phyloP scores from a whole-genome alignment of 345 rosid species.

The Erodium maritimum region DNA sequence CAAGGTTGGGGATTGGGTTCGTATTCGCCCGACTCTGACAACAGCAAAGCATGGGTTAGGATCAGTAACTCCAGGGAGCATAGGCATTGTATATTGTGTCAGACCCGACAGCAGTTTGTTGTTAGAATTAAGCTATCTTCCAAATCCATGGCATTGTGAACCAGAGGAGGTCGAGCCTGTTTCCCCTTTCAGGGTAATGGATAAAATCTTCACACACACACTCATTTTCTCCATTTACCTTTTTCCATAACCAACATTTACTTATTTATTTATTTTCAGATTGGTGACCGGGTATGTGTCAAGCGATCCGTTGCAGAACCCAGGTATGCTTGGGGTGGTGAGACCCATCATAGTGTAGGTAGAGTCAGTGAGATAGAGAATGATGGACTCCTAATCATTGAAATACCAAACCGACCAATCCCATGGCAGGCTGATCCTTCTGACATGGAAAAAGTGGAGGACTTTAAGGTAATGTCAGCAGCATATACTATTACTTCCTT shows the following conservation, averaged over 20 bases:
- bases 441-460: slow-evolving; percentile 96
- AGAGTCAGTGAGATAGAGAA: slow-evolving; percentile 79
- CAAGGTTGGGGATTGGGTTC: slow-evolving; percentile 99
- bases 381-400: slow-evolving; percentile 88
- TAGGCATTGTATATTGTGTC: slow-evolving; percentile 85
- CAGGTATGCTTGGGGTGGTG: slow-evolving; percentile 98
- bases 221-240: slow-evolving; percentile 10
- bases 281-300: slow-evolving; percentile 85
- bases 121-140: slow-evolving; percentile 81
- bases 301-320: slow-evolving; percentile 99
- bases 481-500: not conserved
- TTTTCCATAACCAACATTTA: slow-evolving; percentile 6
- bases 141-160: slow-evolving; percentile 90
- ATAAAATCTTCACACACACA: not conserved
- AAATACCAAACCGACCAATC: slow-evolving; percentile 80
- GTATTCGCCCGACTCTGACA: slow-evolving; percentile 85
- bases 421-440: slow-evolving; percentile 99
- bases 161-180: slow-evolving; percentile 96
- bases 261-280: slow-evolving; percentile 30
- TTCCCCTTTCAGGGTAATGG: slow-evolving; percentile 68
- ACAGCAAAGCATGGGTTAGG: slow-evolving; percentile 93
- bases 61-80: slow-evolving; percentile 88
- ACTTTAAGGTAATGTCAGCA: slow-evolving; percentile 60
- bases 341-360: slow-evolving; percentile 99
- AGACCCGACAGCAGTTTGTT: slow-evolving; percentile 92